phyloP scores from a whole-genome alignment of 1,284 basidiomycete species.

The Apiotrichum sp. region DNA sequence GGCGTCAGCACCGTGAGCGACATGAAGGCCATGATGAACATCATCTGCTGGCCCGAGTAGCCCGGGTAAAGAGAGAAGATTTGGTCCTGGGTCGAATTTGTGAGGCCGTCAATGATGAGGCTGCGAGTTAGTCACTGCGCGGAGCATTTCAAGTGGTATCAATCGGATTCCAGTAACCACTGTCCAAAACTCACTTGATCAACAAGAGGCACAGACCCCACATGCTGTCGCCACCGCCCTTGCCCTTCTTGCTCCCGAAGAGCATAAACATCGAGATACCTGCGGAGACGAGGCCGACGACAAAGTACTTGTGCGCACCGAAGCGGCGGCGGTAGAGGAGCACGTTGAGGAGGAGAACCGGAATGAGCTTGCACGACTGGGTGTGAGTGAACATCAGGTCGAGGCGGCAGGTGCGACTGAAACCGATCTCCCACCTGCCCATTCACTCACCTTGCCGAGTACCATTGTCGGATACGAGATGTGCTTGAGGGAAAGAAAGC shows the following conservation, averaged over 20 bases:
- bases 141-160: neutral
- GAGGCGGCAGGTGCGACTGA: no score
- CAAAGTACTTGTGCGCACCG: slow-evolving; percentile 86
- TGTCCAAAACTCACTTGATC: slow-evolving; percentile 35
- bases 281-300: slow-evolving; percentile 82
- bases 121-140: slow-evolving; percentile 48
- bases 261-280: slow-evolving; percentile 97
- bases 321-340: slow-evolving; percentile 75
- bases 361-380: slow-evolving; percentile 77
- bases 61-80: slow-evolving; percentile 59
- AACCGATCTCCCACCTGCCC: neutral
- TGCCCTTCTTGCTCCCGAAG: slow-evolving; percentile 49
- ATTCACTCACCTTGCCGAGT: slow-evolving; percentile 63
- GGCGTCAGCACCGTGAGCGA: slow-evolving; percentile 59
- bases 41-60: slow-evolving; percentile 86
- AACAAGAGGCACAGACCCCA: slow-evolving; percentile 38
- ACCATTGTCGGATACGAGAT: slow-evolving; percentile 99
- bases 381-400: neutral
- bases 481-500: slow-evolving; percentile 87
- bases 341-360: slow-evolving; percentile 54
- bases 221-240: slow-evolving; percentile 39
- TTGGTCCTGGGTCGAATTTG: slow-evolving; percentile 98
- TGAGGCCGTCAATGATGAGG: slow-evolving; percentile 83
- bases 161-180: neutral
- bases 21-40: slow-evolving; percentile 84